These are phyloP conservation scores for Wickerhamomyces kurtzmanii DNA, from an alignment of 805 yeast genomes.

Conservation along the genomic window DNA sequence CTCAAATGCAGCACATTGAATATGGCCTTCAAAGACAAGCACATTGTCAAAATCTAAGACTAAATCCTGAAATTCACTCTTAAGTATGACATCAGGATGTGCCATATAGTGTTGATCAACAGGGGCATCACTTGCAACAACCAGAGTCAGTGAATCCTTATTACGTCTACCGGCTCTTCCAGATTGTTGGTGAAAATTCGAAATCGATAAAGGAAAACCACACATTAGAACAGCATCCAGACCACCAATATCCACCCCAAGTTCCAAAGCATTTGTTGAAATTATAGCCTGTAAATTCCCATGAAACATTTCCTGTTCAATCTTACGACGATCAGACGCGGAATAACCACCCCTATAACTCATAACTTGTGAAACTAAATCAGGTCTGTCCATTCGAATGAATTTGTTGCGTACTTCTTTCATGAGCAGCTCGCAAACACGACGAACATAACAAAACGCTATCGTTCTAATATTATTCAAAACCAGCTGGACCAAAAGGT, in stretches of 20 bases:
- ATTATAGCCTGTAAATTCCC: slow-evolving; percentile 81
- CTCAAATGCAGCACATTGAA: slow-evolving; percentile 94
- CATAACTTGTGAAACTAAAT: slow-evolving; percentile 60
- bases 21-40: slow-evolving; percentile 65
- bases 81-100: slow-evolving; percentile 51
- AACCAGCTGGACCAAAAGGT: slow-evolving; percentile 57
- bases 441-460: slow-evolving; percentile 82
- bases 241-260: slow-evolving; percentile 92
- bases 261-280: slow-evolving; percentile 91
- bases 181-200: slow-evolving; percentile 89
- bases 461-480: slow-evolving; percentile 64
- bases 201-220: slow-evolving; percentile 84
- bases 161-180: slow-evolving; percentile 94
- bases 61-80: slow-evolving; percentile 45
- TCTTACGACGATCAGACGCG: slow-evolving; percentile 72
- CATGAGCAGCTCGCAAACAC: slow-evolving; percentile 81
- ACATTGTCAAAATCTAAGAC: slow-evolving; percentile 52
- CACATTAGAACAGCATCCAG: slow-evolving; percentile 87
- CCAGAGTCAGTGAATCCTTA: slow-evolving; percentile 75
- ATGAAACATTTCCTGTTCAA: slow-evolving; percentile 83
- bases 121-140: slow-evolving; percentile 77
- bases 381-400: slow-evolving; percentile 30
- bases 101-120: slow-evolving; percentile 77
- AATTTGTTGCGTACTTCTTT: slow-evolving; percentile 63
- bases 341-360: slow-evolving; percentile 95